These are phyloP conservation scores for Pachysandra terminalis DNA, from an alignment of 164 flowering plant genomes.

Conservation along the genomic window DNA sequence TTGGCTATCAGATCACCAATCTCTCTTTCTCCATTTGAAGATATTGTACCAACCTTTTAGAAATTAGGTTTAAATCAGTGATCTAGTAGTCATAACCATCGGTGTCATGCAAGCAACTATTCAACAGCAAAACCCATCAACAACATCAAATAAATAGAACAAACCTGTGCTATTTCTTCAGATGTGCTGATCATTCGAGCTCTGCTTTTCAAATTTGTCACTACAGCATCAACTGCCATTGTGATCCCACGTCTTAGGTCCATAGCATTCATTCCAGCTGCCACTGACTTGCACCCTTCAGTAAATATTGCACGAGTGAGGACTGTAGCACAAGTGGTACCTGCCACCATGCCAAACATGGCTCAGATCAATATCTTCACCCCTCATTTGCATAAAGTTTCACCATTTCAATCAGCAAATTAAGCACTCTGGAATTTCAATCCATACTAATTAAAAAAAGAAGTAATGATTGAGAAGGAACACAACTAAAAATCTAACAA, in stretches of 20 bases:
- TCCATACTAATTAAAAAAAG: too few relatives aligned
- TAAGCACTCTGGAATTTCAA: neutral
- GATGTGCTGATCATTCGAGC: slow-evolving; percentile 95
- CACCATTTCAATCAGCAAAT: neutral
- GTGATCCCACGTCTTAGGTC: slow-evolving; percentile 87
- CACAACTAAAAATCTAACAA: too few relatives aligned
- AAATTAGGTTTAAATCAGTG: neutral
- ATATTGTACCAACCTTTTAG: slow-evolving; percentile 87
- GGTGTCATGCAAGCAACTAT: neutral
- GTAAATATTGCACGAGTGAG: slow-evolving; percentile 86
- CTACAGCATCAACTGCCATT: slow-evolving; percentile 94
- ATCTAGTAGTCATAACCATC: neutral
- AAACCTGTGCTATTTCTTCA: slow-evolving; percentile 94
- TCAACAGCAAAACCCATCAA: neutral
- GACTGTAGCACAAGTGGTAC: slow-evolving; percentile 97
- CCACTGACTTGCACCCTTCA: slow-evolving; percentile 96
- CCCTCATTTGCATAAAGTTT: neutral
- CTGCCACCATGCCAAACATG: slow-evolving; percentile 32
- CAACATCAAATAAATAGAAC: slow-evolving; percentile 2
- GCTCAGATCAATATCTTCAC: neutral
- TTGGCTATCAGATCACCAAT: slow-evolving; percentile 96
- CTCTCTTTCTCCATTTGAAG: slow-evolving; percentile 97
- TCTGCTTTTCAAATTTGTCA: slow-evolving; percentile 80
- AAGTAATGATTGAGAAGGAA: too few relatives aligned
- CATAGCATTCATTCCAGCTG: slow-evolving; percentile 99